Base-by-base conservation (phyloP, 2,329 filamentous ascomycete species). In the Chrysosporium queenslandicum region DNA sequence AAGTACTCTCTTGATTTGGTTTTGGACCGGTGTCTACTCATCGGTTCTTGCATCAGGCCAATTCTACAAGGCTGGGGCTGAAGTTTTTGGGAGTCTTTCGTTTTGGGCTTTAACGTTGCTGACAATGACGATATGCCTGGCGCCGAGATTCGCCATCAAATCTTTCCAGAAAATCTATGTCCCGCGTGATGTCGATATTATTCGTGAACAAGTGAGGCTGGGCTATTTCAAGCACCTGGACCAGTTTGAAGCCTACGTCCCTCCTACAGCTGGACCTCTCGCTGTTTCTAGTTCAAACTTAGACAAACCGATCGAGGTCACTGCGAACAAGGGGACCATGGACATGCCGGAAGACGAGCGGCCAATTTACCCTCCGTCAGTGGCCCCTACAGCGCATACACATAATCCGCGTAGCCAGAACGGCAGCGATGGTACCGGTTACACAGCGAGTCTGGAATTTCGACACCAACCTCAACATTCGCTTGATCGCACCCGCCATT, bases 1-100 rank as follows among this genome's bases (percentile, higher is more conserved):
- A 67, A 95, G 89, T 70, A 85, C 86, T 56, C 67, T 97, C 27
- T 80, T 96, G 61, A 81, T 97, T 64, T 98, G 89, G 76, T 85
- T 94, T 73, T 97, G 92, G 89, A 96, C 92, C 4, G 92, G 89
- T 27, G 78, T 94, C 34, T 98, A 94, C 71, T 82, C 83, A 0
- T 76, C 78, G 1, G 80, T 80, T 62, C 72, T 72, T 20, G 68
- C 68, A 1, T 78, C 79, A 77, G 72, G 61, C 69, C 77, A 71
- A 45, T 86, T 97, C 69, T 96, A 91, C 72, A 76, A 85, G 58
- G 79, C 87, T 2, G 91, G 82, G 3, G 70, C 78, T 1, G 81
- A 97, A 69, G 81, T 94, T 8, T 97, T 94, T 59, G 80, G 81
- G 25, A 77, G 87, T 55, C 75, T 91, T 40, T 82, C 82, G 1